phyloP scores from a whole-genome alignment of 176 grass and related monocot species.

The Zoysia japonica region DNA sequence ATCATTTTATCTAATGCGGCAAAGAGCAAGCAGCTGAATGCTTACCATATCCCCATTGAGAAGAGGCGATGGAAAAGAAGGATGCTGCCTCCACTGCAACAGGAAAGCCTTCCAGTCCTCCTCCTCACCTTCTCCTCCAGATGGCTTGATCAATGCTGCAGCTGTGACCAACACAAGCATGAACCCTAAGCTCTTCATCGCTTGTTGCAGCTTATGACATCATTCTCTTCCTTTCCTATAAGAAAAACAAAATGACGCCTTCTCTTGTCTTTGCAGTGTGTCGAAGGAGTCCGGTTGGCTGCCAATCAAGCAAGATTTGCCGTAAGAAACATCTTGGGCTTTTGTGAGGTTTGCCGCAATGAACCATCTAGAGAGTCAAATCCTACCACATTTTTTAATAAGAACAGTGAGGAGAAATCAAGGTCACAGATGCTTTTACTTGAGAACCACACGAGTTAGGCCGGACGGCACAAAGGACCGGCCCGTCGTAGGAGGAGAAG shows the following conservation, averaged over 20 bases:
- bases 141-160: slow-evolving; percentile 2
- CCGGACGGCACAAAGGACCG: slow-evolving; percentile 2
- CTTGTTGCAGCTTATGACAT: slow-evolving; percentile 15
- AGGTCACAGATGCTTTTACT: slow-evolving; percentile 34
- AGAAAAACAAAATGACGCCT: background rate
- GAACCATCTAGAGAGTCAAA: slow-evolving; percentile 39
- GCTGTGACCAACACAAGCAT: slow-evolving; percentile 23
- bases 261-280: background rate
- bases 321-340: background rate
- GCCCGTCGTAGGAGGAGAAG: slow-evolving; percentile 10
- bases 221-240: slow-evolving; percentile 9
- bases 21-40: background rate
- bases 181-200: slow-evolving; percentile 31
- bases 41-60: slow-evolving; percentile 50
- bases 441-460: slow-evolving; percentile 24
- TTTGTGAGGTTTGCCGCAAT: background rate
- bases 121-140: background rate
- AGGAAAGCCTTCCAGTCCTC: slow-evolving; percentile 6
- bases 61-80: slow-evolving; percentile 8
- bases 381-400: slow-evolving; percentile 8
- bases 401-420: slow-evolving; percentile 17
- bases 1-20: background rate
- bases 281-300: slow-evolving; percentile 11
- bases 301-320: slow-evolving; percentile 27
- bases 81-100: slow-evolving; percentile 22